A percentile compares a stretch with the other conserved stretches of the same genome.
Evolutionary conservation across 2,329 filamentous ascomycete genomes (phyloP).

Genomic region (Ophiosphaerella narmari): DNA sequence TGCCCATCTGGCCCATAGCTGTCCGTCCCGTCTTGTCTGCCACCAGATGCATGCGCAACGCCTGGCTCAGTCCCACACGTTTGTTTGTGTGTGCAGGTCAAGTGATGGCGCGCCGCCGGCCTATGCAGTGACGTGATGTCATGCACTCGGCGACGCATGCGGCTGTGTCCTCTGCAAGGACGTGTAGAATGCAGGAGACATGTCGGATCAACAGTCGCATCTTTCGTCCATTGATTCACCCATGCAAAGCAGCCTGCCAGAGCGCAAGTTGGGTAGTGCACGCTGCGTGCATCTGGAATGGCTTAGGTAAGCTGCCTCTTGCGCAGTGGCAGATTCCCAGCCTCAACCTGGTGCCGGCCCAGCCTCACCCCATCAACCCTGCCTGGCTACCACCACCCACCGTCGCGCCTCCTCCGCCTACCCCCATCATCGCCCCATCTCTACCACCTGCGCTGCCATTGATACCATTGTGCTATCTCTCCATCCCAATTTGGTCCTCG

Average conservation of each 20-base stretch:
- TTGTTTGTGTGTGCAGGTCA: conserved; percentile 1
- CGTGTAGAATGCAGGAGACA: not conserved
- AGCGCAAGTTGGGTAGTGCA: too few relatives aligned
- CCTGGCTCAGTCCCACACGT: too few relatives aligned
- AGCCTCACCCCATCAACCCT: conserved; percentile 10
- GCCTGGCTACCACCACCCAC: conserved; percentile 12
- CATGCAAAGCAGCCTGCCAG: too few relatives aligned
- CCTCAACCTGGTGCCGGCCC: conserved; percentile 4
- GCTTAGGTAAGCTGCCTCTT: conserved; percentile 11
- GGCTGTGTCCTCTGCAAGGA: too few relatives aligned
- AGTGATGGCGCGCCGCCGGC: conserved; percentile 19
- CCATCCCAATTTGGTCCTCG: conserved; percentile 15
- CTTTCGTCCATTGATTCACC: too few relatives aligned
- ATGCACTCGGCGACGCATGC: conserved; percentile 5
- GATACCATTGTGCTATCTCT: conserved; percentile 24
- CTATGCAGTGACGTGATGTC: conserved; percentile 21
- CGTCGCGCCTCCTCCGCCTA: conserved; percentile 23
- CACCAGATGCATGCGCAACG: too few relatives aligned
- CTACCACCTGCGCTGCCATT: conserved; percentile 25
- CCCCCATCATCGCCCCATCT: conserved; percentile 25
- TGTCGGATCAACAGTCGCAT: too few relatives aligned
- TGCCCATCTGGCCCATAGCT: too few relatives aligned
- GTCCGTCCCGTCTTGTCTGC: too few relatives aligned
- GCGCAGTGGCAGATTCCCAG: conserved; percentile 6
- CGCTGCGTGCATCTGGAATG: not conserved